Evolutionary conservation across 176 grass and related monocot genomes (phyloP).

Genomic region (Oryza coarctata): DNA sequence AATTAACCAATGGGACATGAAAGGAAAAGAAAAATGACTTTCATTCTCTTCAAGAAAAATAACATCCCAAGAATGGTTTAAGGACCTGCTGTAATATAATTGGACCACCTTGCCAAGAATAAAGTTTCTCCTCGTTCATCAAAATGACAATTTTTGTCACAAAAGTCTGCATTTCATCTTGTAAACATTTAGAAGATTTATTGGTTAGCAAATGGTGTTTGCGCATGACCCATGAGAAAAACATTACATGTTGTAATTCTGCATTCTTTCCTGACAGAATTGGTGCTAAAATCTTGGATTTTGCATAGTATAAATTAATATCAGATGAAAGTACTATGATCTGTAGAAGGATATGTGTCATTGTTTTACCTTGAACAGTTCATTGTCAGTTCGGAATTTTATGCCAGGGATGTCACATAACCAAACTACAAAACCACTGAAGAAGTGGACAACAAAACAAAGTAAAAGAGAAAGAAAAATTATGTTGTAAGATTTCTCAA

Average conservation of each 20-base stretch:
- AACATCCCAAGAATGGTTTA: too few relatives aligned
- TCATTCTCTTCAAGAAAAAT: too few relatives aligned
- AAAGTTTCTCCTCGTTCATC: slow-evolving; percentile 88
- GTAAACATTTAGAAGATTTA: slow-evolving; percentile 27
- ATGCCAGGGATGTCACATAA: slow-evolving; percentile 82
- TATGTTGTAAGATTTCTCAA: neutral
- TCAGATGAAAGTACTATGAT: slow-evolving; percentile 13
- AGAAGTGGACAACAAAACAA: slow-evolving; percentile 36
- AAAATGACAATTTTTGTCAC: slow-evolving; percentile 81
- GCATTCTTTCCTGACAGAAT: neutral
- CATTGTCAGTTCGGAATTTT: slow-evolving; percentile 91
- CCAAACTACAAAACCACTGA: slow-evolving; percentile 93
- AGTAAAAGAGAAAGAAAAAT: slow-evolving; percentile 24
- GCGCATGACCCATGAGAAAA: neutral
- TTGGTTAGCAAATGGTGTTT: slow-evolving; percentile 5
- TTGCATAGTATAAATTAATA: neutral
- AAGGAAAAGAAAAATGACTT: too few relatives aligned
- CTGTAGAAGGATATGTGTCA: slow-evolving; percentile 6
- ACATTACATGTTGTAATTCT: slow-evolving; percentile 1
- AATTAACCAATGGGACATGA: too few relatives aligned
- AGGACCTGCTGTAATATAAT: slow-evolving; percentile 71
- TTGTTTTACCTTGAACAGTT: slow-evolving; percentile 77
- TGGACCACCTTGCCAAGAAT: slow-evolving; percentile 98
- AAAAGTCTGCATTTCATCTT: slow-evolving; percentile 93
- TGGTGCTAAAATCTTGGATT: neutral